Percentiles rank a stretch among this genome's conserved stretches.
Evolutionary conservation across 208 protist genomes (phyloP).

Genomic region (Leishmania gerbilli): DNA sequence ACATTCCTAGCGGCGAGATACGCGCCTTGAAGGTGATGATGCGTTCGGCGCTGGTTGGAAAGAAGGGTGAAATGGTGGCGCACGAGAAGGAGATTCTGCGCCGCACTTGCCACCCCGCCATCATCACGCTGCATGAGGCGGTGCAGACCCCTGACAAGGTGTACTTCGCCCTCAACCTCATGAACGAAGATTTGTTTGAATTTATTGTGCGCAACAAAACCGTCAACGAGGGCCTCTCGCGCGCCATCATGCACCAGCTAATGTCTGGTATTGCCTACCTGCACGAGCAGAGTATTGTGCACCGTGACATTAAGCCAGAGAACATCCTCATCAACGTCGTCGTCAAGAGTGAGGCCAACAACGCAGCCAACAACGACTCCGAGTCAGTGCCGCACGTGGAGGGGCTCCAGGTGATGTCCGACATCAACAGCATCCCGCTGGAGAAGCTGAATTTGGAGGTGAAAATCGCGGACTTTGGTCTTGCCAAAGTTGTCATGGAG

Average conservation of each 20-base stretch:
- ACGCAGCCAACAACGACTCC: slow-evolving; percentile 12
- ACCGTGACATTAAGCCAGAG: slow-evolving; percentile 92
- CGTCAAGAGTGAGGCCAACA: slow-evolving; percentile 17
- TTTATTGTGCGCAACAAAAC: slow-evolving; percentile 79
- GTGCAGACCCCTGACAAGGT: slow-evolving; percentile 62
- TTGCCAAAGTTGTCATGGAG: slow-evolving; percentile 88
- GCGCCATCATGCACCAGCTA: slow-evolving; percentile 69
- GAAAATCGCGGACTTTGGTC: slow-evolving; percentile 89
- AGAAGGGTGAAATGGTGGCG: slow-evolving; percentile 81
- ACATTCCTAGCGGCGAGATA: slow-evolving; percentile 59
- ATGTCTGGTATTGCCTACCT: slow-evolving; percentile 77
- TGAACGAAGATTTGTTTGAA: slow-evolving; percentile 86
- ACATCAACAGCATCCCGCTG: slow-evolving; percentile 43
- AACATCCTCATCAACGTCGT: slow-evolving; percentile 81
- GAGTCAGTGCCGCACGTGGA: slow-evolving; percentile 1
- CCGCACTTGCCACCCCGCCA: slow-evolving; percentile 73
- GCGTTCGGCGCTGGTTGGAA: slow-evolving; percentile 57
- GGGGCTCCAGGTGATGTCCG: slow-evolving; percentile 15
- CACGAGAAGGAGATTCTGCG: slow-evolving; percentile 90
- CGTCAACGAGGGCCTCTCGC: slow-evolving; percentile 68
- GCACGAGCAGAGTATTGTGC: slow-evolving; percentile 80
- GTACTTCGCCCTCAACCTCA: slow-evolving; percentile 88
- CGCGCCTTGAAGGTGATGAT: slow-evolving; percentile 85
- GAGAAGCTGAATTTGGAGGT: slow-evolving; percentile 58
- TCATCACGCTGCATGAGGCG: slow-evolving; percentile 84